These are phyloP conservation scores for Xerocomellus dryophilus DNA, from an alignment of 768 basidiomycete species.

Conservation along the genomic window DNA sequence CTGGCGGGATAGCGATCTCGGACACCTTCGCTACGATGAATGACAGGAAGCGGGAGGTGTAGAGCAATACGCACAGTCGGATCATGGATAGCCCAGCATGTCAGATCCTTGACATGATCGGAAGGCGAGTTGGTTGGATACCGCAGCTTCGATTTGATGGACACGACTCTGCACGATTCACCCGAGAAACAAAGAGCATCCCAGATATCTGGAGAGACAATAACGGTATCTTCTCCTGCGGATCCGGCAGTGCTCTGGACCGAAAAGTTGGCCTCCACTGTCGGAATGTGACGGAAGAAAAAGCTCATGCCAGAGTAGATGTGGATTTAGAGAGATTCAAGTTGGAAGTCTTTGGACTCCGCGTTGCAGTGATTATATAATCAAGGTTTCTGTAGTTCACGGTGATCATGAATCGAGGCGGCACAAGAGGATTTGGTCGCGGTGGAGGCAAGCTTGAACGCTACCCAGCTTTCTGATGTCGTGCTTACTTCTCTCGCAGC, in stretches of 20 bases:
- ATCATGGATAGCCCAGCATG: conserved; percentile 36
- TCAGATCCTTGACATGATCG: conserved; percentile 14
- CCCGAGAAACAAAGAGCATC: conserved; percentile 17
- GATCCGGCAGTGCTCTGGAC: conserved; percentile 11
- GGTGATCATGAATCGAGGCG: conserved; percentile 49
- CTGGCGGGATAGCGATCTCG: conserved; percentile 36
- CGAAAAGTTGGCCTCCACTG: conserved; percentile 28
- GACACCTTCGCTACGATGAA: conserved; percentile 33
- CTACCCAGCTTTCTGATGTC: neutral
- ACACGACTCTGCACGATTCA: conserved; percentile 18
- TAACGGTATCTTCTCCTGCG: conserved; percentile 24
- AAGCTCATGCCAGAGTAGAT: conserved; percentile 32
- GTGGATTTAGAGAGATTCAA: neutral
- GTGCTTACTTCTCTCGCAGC: conserved; percentile 30
- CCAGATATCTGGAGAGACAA: conserved; percentile 37
- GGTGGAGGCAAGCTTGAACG: conserved; percentile 42
- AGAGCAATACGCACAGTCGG: conserved; percentile 36
- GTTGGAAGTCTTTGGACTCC: neutral
- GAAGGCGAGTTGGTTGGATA: conserved; percentile 2
- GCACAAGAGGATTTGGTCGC: conserved; percentile 51
- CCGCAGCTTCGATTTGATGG: conserved; percentile 22
- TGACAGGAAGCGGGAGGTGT: neutral
- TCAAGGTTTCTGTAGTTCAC: neutral
- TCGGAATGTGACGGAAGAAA: conserved; percentile 31
- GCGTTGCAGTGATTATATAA: conserved; percentile 24